Base-by-base conservation (phyloP, 2,329 filamentous ascomycete species). In the Byssoonygena ceratinophila region DNA sequence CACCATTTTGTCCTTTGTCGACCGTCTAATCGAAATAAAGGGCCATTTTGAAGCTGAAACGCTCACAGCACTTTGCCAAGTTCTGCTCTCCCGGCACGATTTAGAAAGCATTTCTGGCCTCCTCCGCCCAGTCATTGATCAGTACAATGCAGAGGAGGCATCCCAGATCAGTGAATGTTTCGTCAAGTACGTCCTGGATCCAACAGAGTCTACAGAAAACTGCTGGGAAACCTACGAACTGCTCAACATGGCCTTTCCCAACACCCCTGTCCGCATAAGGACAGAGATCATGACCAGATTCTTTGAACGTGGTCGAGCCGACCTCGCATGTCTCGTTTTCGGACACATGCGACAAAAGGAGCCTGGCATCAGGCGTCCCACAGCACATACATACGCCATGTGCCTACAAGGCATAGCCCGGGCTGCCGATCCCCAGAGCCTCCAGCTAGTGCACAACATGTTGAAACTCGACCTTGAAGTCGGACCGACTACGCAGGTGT, bases 401-500 rank as follows among this genome's bases (percentile, higher is more conserved):
- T 90, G 83, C 56, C 84, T 97, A 53, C 79, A 86, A 55, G 87
- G 88, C 1, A 78, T 95, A 22, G 83, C 83, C 2, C 71, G 72
- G 27, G 74, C 75, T 7, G 70, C 67, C 12, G 81, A 85, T 60
- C 63, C 70, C 1, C 81, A 86, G 52, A 82, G 81, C 39, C 71
- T 96, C 18, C 80, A 82, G 54, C 80, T 85, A 56, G 79, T 94
- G 1, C 85, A 95, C 71, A 95, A 96, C 64, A 91, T 95, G 80
- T 76, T 96, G 59, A 97, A 95, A 71, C 83, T 96, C 66, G 92
- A 98, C 66, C 77, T 83, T n/a, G 79, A 80, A 39, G 77, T 97
- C 34, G 50, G 43, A 6, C 77, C 84, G 3, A 82, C 79, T 59
- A 97, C 91, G 0, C 75, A 74, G 52, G 74, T 97, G 1, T 81